These are phyloP conservation scores for Cyclotella atomus DNA, from an alignment of 108 stramenopile species.

Conservation along the genomic window DNA sequence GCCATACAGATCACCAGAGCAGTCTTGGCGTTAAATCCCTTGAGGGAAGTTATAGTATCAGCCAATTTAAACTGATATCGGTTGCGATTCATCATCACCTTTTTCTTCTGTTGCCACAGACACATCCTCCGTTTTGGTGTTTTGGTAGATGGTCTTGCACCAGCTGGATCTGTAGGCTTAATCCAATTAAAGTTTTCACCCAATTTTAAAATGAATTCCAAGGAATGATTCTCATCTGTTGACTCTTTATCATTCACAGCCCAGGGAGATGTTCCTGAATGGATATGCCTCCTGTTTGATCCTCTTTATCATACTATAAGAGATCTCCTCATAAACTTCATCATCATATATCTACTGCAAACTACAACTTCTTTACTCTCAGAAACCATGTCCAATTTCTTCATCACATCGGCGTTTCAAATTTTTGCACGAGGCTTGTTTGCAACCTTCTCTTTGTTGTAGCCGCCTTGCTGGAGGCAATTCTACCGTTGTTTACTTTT, in stretches of 20 bases:
- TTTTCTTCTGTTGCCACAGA: neutral
- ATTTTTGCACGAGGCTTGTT: too few relatives aligned
- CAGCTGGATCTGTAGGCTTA: neutral
- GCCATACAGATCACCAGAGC: constrained; percentile 89
- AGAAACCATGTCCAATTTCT: too few relatives aligned
- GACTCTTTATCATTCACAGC: neutral
- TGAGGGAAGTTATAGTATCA: constrained; percentile 80
- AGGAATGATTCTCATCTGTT: too few relatives aligned
- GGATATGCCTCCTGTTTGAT: neutral
- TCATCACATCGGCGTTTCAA: too few relatives aligned
- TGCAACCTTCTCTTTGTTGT: neutral
- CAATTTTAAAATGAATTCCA: neutral
- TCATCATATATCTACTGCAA: neutral
- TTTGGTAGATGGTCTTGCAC: neutral
- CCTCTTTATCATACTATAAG: neutral
- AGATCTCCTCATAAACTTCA: constrained; percentile 3
- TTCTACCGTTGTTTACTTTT: constrained; percentile 2
- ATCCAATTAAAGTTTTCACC: neutral
- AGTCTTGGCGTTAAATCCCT: constrained; percentile 98
- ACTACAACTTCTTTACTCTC: too few relatives aligned
- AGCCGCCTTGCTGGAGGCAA: neutral
- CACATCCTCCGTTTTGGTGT: too few relatives aligned
- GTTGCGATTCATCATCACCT: neutral
- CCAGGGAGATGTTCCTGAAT: constrained; percentile 3
- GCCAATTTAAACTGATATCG: constrained; percentile 48